These are phyloP conservation scores for Arctostaphylos glauca DNA, from an alignment of 148 eudicot species.

Conservation along the genomic window DNA sequence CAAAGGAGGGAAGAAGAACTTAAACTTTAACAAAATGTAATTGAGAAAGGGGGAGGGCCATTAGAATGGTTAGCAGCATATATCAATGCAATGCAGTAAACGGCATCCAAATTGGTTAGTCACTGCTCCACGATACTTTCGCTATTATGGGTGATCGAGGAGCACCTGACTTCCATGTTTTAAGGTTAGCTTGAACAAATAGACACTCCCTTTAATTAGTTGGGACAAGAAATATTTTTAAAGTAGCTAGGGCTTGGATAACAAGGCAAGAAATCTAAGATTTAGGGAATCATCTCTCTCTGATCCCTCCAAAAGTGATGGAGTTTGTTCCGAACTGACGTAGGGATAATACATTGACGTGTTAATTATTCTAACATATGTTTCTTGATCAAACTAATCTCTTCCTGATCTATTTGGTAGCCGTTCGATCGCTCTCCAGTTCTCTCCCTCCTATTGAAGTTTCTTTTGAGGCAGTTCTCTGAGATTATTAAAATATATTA, in stretches of 20 bases:
- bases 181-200: not conserved
- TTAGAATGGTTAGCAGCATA: not conserved
- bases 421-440: not conserved
- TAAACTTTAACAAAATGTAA: not conserved
- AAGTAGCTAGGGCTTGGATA: slow-evolving; percentile 12
- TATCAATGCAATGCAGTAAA: not conserved
- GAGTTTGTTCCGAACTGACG: slow-evolving; percentile 7
- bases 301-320: not conserved
- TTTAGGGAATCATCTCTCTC: not conserved
- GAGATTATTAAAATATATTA: not conserved
- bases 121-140: not conserved
- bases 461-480: not conserved
- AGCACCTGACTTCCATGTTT: not conserved
- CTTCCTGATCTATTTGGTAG: too few relatives aligned
- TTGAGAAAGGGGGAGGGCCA: not conserved
- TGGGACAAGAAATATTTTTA: not conserved
- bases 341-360: not conserved
- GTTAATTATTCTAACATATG: slow-evolving; percentile 4
- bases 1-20: not conserved
- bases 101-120: not conserved
- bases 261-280: slow-evolving; percentile 15
- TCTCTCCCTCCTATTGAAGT: not conserved
- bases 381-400: not conserved
- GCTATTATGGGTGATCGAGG: not conserved
- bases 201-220: not conserved